Percentiles rank a stretch among this genome's conserved stretches.
These are phyloP conservation scores for Neltuma alba DNA, from an alignment of 306 rosid genomes.

Conservation along the genomic window DNA sequence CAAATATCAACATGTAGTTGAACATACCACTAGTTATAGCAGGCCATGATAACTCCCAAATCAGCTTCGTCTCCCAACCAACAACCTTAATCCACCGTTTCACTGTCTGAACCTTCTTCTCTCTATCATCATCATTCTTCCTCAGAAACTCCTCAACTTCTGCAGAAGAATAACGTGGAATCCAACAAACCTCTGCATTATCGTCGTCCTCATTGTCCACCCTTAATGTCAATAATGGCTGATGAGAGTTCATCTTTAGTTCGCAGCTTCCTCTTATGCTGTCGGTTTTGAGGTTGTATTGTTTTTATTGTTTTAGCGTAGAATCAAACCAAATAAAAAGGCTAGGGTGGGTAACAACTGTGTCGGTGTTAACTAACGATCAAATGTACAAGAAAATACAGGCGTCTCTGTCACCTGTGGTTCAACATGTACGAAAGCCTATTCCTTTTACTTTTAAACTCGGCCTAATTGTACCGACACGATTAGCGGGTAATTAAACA, in stretches of 20 bases:
- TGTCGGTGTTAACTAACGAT: neutral
- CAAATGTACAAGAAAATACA: neutral
- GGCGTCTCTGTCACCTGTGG: neutral
- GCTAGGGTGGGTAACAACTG: neutral
- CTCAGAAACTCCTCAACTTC: neutral
- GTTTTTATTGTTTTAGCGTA: neutral
- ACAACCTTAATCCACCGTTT: neutral
- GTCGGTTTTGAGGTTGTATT: too few relatives aligned
- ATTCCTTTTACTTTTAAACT: neutral
- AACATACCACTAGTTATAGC: neutral
- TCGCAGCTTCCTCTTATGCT: neutral
- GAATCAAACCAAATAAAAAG: neutral
- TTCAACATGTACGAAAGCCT: neutral
- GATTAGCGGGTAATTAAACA: neutral
- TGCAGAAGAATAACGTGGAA: neutral
- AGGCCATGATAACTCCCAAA: neutral
- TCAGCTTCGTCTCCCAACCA: conserved; percentile 3
- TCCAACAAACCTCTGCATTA: neutral
- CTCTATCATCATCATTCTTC: neutral
- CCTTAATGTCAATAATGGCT: neutral
- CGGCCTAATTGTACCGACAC: neutral
- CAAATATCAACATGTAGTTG: neutral
- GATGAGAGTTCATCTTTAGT: neutral
- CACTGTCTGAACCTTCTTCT: neutral
- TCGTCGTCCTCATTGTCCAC: neutral